A percentile compares a stretch with the other conserved stretches of the same genome.
Conservation (phyloP, 2,329 filamentous ascomycete species). For the Phaeosphaeria sp. region DNA sequence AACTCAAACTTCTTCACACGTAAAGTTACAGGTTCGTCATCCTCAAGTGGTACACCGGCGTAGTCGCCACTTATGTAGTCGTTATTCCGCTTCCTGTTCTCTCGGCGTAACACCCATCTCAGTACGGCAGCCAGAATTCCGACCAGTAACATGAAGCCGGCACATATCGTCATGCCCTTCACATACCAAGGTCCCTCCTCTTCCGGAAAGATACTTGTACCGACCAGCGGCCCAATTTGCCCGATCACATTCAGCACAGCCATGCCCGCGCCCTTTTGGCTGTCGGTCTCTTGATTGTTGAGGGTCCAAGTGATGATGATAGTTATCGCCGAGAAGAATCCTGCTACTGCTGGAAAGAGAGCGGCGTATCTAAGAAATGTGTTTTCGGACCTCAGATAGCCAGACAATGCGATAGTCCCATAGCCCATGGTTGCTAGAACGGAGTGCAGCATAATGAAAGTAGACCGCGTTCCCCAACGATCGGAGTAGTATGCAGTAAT, state of each 20-base stretch:
- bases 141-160: slow-evolving; percentile 57
- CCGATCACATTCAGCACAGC: slow-evolving; percentile 82
- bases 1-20: slow-evolving; percentile 32
- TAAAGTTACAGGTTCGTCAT: slow-evolving; percentile 17
- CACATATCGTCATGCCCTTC: slow-evolving; percentile 59
- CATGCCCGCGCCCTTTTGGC: slow-evolving; percentile 76
- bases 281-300: slow-evolving; percentile 78
- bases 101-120: slow-evolving; percentile 47
- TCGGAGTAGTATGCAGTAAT: slow-evolving; percentile 77
- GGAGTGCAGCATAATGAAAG: slow-evolving; percentile 73
- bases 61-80: slow-evolving; percentile 24
- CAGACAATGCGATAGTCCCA: slow-evolving; percentile 65
- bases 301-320: slow-evolving; percentile 87
- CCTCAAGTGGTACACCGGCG: slow-evolving; percentile 34
- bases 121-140: slow-evolving; percentile 52
- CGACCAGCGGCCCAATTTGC: slow-evolving; percentile 73
- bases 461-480: slow-evolving; percentile 64
- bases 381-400: slow-evolving; percentile 47
- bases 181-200: slow-evolving; percentile 57
- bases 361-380: slow-evolving; percentile 68
- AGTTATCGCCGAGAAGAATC: slow-evolving; percentile 86
- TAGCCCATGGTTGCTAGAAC: slow-evolving; percentile 69
- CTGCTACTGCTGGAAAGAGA: slow-evolving; percentile 77
- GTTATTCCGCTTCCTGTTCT: slow-evolving; percentile 26
- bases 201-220: slow-evolving; percentile 62